Conservation (phyloP, 2,329 filamentous ascomycete genomes). For the Fusarium fracticaudum region DNA sequence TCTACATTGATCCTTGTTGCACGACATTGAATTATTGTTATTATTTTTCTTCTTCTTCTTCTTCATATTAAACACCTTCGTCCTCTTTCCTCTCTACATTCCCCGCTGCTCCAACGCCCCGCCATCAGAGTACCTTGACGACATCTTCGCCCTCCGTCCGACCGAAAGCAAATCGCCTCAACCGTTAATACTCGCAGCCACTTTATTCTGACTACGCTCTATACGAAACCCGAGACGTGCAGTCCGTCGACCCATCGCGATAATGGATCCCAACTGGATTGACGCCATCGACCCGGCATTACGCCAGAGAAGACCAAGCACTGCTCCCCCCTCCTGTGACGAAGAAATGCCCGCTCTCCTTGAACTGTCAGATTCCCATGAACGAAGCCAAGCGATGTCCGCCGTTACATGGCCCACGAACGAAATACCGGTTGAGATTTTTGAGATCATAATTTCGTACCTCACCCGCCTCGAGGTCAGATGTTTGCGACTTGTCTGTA, state of each 20-base stretch:
- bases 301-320: conserved; percentile 19
- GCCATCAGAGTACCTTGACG: conserved; percentile 13
- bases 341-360: conserved; percentile 11
- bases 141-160: conserved; percentile 24
- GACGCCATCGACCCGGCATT: not conserved
- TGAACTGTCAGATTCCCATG: conserved; percentile 8
- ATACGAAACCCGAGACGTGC: not conserved
- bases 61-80: not conserved
- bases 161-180: conserved; percentile 20
- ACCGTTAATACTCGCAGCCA: not conserved
- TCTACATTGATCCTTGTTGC: not conserved
- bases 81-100: not conserved
- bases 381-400: not conserved
- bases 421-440: conserved; percentile 69
- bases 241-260: not conserved
- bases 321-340: conserved; percentile 33
- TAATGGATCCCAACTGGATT: not conserved
- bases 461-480: conserved; percentile 68
- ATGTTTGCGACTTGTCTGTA: conserved; percentile 68
- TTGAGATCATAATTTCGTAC: conserved; percentile 63
- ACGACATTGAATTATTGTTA: not conserved
- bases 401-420: conserved; percentile 45
- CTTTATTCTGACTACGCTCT: not conserved
- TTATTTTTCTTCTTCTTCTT: not conserved
- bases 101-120: conserved; percentile 17